Percentiles rank a stretch among this genome's conserved stretches.
These are phyloP conservation scores for Tolypocladium ovalisporum DNA, from an alignment of 2,329 filamentous ascomycete genomes.

Conservation along the genomic window DNA sequence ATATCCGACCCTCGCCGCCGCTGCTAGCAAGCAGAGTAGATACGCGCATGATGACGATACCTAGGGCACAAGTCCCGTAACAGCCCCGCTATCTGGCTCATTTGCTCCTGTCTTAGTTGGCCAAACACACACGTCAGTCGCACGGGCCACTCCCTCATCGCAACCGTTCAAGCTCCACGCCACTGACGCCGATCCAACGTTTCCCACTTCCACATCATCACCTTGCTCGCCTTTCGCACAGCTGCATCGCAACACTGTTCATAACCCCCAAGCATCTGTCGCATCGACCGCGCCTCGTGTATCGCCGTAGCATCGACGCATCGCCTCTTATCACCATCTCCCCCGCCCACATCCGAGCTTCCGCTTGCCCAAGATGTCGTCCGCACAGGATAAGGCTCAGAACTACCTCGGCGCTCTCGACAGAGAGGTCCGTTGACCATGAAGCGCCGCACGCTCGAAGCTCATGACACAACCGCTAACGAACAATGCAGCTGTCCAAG, in stretches of 20 bases:
- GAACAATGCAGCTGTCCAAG: conserved; percentile 58
- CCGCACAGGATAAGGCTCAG: conserved; percentile 65
- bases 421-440: conserved; percentile 54
- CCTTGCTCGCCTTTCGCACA: conserved; percentile 3
- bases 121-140: conserved; percentile 6
- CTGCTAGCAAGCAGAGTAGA: not conserved
- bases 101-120: not conserved
- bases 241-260: conserved; percentile 3
- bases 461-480: conserved; percentile 5
- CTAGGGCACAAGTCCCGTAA: not conserved
- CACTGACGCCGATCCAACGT: conserved; percentile 18
- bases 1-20: not conserved
- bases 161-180: conserved; percentile 9
- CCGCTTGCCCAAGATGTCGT: conserved; percentile 41
- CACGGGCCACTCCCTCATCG: conserved; percentile 7
- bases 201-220: conserved; percentile 8
- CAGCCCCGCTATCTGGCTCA: conserved; percentile 1
- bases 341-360: conserved; percentile 7
- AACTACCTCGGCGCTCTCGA: conserved; percentile 71
- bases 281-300: not conserved
- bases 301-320: not conserved
- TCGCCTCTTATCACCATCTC: not conserved
- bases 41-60: not conserved
- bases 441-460: not conserved
- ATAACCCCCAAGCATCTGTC: not conserved